Evolutionary conservation across 2,329 filamentous ascomycete genomes (phyloP), one percentile per base, ranked within the genome.

Genomic region (Eurotiales sp.): DNA sequence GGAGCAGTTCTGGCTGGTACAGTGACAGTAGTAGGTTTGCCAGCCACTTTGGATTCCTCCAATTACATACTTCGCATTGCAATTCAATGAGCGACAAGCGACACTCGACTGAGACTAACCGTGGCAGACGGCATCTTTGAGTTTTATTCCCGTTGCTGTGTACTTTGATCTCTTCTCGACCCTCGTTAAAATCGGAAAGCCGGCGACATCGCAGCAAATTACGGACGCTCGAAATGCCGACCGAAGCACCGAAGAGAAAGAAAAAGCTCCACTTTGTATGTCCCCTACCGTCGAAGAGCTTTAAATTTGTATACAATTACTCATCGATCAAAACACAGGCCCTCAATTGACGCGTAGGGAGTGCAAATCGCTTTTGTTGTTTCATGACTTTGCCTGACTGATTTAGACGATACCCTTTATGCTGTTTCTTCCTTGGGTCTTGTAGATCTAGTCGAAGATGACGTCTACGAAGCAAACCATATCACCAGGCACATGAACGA

Each of bases 131-230:
- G 65, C 68, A 11, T 63, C 66, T 0, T 48, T 71, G n/a, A 68
- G 66, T 1, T 71, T 71, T 30, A 59, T 71, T 2, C 67, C 68
- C 2, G 65, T 71, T 17, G 68, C 68, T 0, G 56, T 67, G 12
- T 61, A 67, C 29, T 70, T 71, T 51, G 51, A 64, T 39, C 55
- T 71, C 10, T 70, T 71, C 43, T 51, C 56, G 15, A 56, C 59
- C 19, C 47, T 71, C 1, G 62, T 63, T 6, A 49, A 41, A 7
- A 55, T 64, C 25, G 60, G 59, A 2, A 55, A 56, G 14, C 57
- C 62, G 1, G 62, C 60, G 4, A 66, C 57, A 5, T 60, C 61
- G 8, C 53, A 64, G 25, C 60, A 67, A 12, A 56, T 70, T 4
- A 58, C 61, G 7, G 53, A 56, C 8, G 54, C 55, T 6, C 61